These are phyloP conservation scores for Beauveria sp. DNA, from an alignment of 2,329 filamentous ascomycete species.

Conservation along the genomic window DNA sequence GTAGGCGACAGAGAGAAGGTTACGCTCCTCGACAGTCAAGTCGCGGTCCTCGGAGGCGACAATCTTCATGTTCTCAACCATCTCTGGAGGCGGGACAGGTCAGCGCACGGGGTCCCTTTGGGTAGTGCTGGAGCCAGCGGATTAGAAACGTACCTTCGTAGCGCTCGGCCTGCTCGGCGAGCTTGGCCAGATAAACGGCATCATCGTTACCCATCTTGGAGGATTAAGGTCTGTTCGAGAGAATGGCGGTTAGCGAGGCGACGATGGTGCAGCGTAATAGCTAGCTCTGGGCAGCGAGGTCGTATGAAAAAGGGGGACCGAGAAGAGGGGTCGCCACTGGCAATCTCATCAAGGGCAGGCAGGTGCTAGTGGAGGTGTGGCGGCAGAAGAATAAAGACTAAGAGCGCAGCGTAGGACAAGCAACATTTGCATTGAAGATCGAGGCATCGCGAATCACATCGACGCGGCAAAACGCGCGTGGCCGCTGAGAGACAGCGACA, in stretches of 20 bases:
- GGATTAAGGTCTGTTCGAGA: conserved; percentile 18
- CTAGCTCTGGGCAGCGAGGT: background rate
- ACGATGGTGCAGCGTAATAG: conserved; percentile 14
- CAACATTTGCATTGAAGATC: background rate
- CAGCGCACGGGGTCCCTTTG: conserved; percentile 16
- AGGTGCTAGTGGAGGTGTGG: background rate
- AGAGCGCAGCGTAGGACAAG: background rate
- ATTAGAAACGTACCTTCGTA: conserved; percentile 74
- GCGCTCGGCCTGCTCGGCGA: conserved; percentile 99
- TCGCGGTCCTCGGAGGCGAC: conserved; percentile 83
- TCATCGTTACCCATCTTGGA: conserved; percentile 97
- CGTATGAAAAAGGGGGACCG: conserved; percentile 1
- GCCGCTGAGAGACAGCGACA: background rate
- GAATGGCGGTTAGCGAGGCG: conserved; percentile 19
- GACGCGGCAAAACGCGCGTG: background rate
- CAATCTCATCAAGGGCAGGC: conserved; percentile 3
- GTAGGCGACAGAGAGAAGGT: conserved; percentile 95
- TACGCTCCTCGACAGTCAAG: conserved; percentile 88
- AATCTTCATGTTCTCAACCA: conserved; percentile 99
- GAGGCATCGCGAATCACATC: background rate
- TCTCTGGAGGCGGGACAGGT: conserved; percentile 53
- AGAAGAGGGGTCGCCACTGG: conserved; percentile 13
- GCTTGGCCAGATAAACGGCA: conserved; percentile 98
- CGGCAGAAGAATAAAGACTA: background rate
- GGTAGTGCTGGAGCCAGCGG: background rate